Base-by-base conservation (phyloP, 805 yeast genomes). In the Candida tibetensis region DNA sequence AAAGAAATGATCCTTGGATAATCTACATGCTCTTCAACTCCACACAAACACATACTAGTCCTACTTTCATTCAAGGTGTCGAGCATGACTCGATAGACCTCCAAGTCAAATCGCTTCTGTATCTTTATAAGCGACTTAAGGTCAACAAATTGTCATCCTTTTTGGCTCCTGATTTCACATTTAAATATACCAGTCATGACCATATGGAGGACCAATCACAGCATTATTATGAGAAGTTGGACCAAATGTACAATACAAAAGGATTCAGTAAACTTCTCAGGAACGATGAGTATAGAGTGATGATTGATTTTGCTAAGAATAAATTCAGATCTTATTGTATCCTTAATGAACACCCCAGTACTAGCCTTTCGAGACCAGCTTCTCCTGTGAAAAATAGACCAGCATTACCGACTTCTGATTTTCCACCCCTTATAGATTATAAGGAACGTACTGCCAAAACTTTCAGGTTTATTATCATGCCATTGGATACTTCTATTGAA, bases 231-330 rank as follows among this genome's bases (percentile, higher is more conserved):
- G 41, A 43, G 17, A 78, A 76, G 46, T 60, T 82, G 38, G 89
- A 83, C 51, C 44, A 57, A 10, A 64, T 76, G 47, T 83, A 81
- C 52, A 79, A 80, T 53, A 57, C 67, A 30, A 36, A 45, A 0
- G 66, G 55, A 25, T 78, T 83, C 47, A 66, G 68, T 34, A 44
- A 51, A 7, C 45, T 59, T 5, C 43, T 82, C 30, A 39, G 66
- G n/a, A 45, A 60, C 10, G 86, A 82, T 55, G 81, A 81, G 39
- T 80, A 82, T 52, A 65, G 89, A 17, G 78, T 83, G 9, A 62
- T 81, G 39, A 70, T 80, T 14, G 90, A 83, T 52, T 83, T 79
- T 72, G 53, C 67, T 32, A 81, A 81, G 51, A 83, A 83, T 64
- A 76, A 77, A 57, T 82, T 81, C 55, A 64, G 91, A 38, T 65